Evolutionary conservation across 345 rosid species (phyloP), one percentile per base, ranked within the genome.

Genomic region (Dipteronia sinensis): DNA sequence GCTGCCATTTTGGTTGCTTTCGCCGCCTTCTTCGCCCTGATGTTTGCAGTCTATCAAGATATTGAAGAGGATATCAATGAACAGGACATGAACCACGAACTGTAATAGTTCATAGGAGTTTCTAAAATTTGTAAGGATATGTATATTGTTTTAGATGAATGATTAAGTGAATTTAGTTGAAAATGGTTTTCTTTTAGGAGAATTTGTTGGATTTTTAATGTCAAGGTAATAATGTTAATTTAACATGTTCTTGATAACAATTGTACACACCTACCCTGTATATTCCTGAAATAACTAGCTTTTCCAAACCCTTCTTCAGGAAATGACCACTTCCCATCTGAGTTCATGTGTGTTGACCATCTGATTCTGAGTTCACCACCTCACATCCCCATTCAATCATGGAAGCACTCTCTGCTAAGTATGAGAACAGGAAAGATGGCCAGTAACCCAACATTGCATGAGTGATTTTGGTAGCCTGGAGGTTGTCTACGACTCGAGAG

Each of bases 381-480:
- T 96, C 98, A 51, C 98, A 98, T 85, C 99, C 99, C 98, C 97
- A 92, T 75, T 96, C 99, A 6, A 96, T 91, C 99, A 92, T 96
- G 6, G 97, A 91, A 69, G 98, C 98, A 53, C 97, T 90, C 63
- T 94, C 95, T 0, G 97, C 91, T 22, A 96, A 79, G 91, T 94
- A 94, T 3, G 98, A 94, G 91, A 96, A 96, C 44, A 96, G 87
- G 86, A 94, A 94, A 1, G 99, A 91, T 0, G 99, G 98, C 98
- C 97, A 96, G 38, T 96, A 96, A 4, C 98, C 99, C 49, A 92
- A 77, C 49, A 94, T n/a, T n/a, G n/a, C n/a, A n/a, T n/a, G n/a
- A n/a, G n/a, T n/a, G n/a, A n/a, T n/a, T n/a, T n/a, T n/a, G n/a
- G n/a, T n/a, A n/a, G n/a, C n/a, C n/a, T n/a, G n/a, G n/a, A n/a